Base-by-base conservation (phyloP, 2,329 filamentous ascomycete species). In the Ramularia collo-cygni region DNA sequence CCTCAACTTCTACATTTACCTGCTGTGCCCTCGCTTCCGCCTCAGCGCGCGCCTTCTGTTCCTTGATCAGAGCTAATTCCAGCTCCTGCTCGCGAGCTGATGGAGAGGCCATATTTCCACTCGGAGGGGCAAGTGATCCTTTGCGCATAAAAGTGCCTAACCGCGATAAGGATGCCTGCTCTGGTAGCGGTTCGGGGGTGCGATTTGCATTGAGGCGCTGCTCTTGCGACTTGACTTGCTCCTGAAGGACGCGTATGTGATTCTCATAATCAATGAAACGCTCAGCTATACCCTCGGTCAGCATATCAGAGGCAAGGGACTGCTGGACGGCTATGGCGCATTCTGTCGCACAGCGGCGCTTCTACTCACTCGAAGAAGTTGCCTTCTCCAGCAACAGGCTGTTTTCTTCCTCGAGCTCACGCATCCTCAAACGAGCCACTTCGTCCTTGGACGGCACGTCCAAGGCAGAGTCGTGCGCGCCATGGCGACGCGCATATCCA, bases 201-300 rank as follows among this genome's bases (percentile, higher is more conserved):
- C 40, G 35, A 16, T 42, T 40, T 13, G 47, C 48, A 10, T 48
- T 46, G 16, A 50, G 47, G 28, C 48, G 47, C 21, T 53, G 52
- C 37, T 51, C 33, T 38, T 54, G 51, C 39, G 53, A 50, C 30
- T 54, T 47, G 13, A 60, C 28, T 51, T 57, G 55, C 64, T 65
- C 50, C 31, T 76, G 76, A 39, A 87, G 69, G 31, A 64, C 68
- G 31, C 76, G 70, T 28, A 88, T 72, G 60, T 88, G 82, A 62
- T 87, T 83, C 64, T 90, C 85, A 70, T 87, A 88, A 66, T 87
- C 81, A 56, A 84, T 82, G 47, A 78, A 70, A 58, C 54, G 52
- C 68, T 77, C 52, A 14, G 60, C 58, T 60, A 39, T 40, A 10
- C 10, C 6, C 10, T 24, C 10, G 6, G 21, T 24, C 21, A 24